phyloP scores from a whole-genome alignment of 2,329 filamentous ascomycete genomes.

The Orbilia quercus region DNA sequence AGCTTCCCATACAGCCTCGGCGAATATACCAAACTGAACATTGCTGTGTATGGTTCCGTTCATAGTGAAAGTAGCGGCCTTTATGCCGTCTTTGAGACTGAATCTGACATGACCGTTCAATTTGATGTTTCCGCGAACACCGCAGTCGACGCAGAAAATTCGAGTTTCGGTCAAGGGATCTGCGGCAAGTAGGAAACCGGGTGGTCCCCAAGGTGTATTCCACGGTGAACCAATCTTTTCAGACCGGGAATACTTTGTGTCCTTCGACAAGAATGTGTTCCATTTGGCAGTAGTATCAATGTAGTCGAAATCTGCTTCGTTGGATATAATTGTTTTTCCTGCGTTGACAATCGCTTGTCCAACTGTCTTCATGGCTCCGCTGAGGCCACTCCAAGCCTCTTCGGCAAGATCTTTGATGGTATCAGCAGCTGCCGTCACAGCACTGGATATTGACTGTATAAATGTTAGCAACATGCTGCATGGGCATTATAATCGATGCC shows the following conservation, averaged over 20 bases:
- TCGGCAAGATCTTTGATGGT: slow-evolving; percentile 39
- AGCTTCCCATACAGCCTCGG: slow-evolving; percentile 18
- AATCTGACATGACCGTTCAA: slow-evolving; percentile 45
- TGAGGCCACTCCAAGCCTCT: slow-evolving; percentile 38
- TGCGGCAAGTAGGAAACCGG: slow-evolving; percentile 25
- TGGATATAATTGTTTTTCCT: slow-evolving; percentile 41
- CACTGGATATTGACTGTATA: slow-evolving; percentile 24
- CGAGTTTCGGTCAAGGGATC: slow-evolving; percentile 27
- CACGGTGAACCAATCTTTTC: slow-evolving; percentile 32
- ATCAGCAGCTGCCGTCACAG: slow-evolving; percentile 26
- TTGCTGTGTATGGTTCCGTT: slow-evolving; percentile 48
- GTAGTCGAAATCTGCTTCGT: slow-evolving; percentile 43
- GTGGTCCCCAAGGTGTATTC: slow-evolving; percentile 46
- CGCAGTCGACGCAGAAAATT: slow-evolving; percentile 48
- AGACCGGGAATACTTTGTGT: slow-evolving; percentile 23
- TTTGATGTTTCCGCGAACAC: slow-evolving; percentile 34
- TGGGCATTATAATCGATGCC: background rate
- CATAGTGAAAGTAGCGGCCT: slow-evolving; percentile 46
- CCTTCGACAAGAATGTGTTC: slow-evolving; percentile 31
- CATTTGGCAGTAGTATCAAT: slow-evolving; percentile 40
- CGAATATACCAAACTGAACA: slow-evolving; percentile 34
- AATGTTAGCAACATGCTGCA: slow-evolving; percentile 10
- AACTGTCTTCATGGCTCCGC: slow-evolving; percentile 29
- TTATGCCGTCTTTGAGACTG: slow-evolving; percentile 41
- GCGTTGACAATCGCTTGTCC: slow-evolving; percentile 30